Evolutionary conservation across 2,329 filamentous ascomycete genomes (phyloP).

Genomic region (Paracorniculantispora psalliotae): DNA sequence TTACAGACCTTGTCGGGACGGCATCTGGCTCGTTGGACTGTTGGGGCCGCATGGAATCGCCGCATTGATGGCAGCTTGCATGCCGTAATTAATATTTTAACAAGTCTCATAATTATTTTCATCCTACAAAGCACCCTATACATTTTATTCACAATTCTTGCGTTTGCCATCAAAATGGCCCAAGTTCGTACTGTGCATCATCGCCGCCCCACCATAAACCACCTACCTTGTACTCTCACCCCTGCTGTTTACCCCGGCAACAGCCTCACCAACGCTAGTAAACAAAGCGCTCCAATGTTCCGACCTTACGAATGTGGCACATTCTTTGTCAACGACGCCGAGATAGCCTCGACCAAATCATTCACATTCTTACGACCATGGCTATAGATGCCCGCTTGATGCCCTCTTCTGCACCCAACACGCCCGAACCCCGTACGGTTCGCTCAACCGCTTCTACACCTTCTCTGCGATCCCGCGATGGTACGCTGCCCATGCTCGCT

Average conservation of each 20-base stretch:
- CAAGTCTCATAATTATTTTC: too few relatives aligned
- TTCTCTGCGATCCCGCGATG: conserved; percentile 68
- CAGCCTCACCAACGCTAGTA: conserved; percentile 26
- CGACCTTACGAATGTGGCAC: conserved; percentile 29
- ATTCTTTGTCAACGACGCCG: conserved; percentile 37
- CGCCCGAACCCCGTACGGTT: conserved; percentile 31
- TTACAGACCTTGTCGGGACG: too few relatives aligned
- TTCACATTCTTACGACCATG: conserved; percentile 36
- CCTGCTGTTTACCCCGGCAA: conserved; percentile 31
- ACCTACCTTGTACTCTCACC: conserved; percentile 1
- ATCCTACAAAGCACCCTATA: too few relatives aligned
- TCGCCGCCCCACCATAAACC: too few relatives aligned
- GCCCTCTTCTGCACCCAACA: conserved; percentile 34
- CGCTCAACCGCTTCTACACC: conserved; percentile 73
- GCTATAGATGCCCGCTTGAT: conserved; percentile 41
- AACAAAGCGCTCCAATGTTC: conserved; percentile 24
- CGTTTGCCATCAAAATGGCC: too few relatives aligned
- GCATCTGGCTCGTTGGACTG: too few relatives aligned
- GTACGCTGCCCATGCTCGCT: conserved; percentile 52
- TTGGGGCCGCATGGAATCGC: too few relatives aligned
- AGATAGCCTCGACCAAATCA: conserved; percentile 35
- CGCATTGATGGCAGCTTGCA: too few relatives aligned
- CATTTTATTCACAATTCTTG: too few relatives aligned
- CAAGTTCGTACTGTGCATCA: too few relatives aligned
- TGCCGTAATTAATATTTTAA: too few relatives aligned